phyloP scores from a whole-genome alignment of 257 asterid species.

The Hygrophila difformis region DNA sequence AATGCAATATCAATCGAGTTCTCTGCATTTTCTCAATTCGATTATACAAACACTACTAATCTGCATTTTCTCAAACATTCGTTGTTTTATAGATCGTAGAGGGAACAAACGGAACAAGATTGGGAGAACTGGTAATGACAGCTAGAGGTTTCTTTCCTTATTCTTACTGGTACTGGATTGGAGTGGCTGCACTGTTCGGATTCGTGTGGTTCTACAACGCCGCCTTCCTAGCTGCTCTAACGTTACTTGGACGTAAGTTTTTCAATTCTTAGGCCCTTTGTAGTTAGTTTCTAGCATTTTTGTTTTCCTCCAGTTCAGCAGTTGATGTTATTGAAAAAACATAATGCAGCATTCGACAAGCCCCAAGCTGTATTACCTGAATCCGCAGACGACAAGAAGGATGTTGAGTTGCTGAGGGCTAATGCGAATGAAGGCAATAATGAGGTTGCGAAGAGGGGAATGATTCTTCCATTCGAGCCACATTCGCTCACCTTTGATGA shows the following conservation, averaged over 20 bases:
- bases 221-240: slow-evolving; percentile 23
- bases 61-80: too few relatives aligned
- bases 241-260: slow-evolving; percentile 39
- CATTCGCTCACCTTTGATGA: slow-evolving; percentile 74
- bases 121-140: slow-evolving; percentile 32
- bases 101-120: slow-evolving; percentile 20
- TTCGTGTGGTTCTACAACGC: slow-evolving; percentile 35
- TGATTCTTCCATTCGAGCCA: slow-evolving; percentile 91
- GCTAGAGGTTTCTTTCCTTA: slow-evolving; percentile 45
- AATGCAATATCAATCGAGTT: neutral
- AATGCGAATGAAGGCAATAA: slow-evolving; percentile 23
- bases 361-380: slow-evolving; percentile 48
- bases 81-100: slow-evolving; percentile 30
- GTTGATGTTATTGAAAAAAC: neutral
- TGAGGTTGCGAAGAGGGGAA: slow-evolving; percentile 37
- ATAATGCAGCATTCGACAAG: slow-evolving; percentile 43
- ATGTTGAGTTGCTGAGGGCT: slow-evolving; percentile 11
- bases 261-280: neutral
- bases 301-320: neutral
- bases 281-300: neutral
- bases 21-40: neutral
- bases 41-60: neutral
- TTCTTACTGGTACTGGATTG: slow-evolving; percentile 64
- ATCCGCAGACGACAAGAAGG: slow-evolving; percentile 14
- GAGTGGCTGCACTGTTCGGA: slow-evolving; percentile 38